Base-by-base conservation (phyloP, 192 early-diverging fungal species). In the Coemansia sp. region DNA sequence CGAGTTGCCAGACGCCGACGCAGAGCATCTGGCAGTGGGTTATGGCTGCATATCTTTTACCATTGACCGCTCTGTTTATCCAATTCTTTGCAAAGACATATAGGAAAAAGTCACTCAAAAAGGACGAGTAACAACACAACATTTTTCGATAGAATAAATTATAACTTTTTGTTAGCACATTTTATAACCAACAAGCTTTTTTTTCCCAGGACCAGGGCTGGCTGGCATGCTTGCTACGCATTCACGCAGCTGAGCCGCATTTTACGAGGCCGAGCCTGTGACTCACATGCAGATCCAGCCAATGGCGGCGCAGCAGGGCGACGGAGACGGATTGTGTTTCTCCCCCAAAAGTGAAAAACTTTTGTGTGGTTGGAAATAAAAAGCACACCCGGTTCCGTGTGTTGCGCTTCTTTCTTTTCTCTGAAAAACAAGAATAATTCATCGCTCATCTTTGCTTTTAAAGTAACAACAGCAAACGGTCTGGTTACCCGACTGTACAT, bases 81-180 rank as follows among this genome's bases (percentile, higher is more conserved):
- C 85, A 90, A 40, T 94, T 94, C 75, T 89, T 88, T 32, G 73
- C 75, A 58, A 82, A 73, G 45, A 91, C 87, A 3, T 94, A 94
- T 59, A 70, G 47, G 32, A 60, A 38, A 38, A 23, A 14, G 0
- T 7, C 24, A 9, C 48, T 18, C 12, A 25, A 29, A n/a, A 50
- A 29, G 25, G n/a, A n/a, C n/a, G n/a, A n/a, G n/a, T n/a, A n/a
- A n/a, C n/a, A n/a, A n/a, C n/a, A n/a, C n/a, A n/a, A n/a, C n/a
- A n/a, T n/a, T n/a, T n/a, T n/a, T n/a, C n/a, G n/a, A n/a, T n/a
- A n/a, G n/a, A n/a, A n/a, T n/a, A n/a, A n/a, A n/a, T n/a, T n/a
- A n/a, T n/a, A n/a, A n/a, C n/a, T n/a, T n/a, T n/a, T n/a, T n/a
- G n/a, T n/a, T n/a, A n/a, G n/a, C n/a, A n/a, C 10, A n/a, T 40